phyloP scores from a whole-genome alignment of 148 eudicot species.

The Euryodendron excelsum region DNA sequence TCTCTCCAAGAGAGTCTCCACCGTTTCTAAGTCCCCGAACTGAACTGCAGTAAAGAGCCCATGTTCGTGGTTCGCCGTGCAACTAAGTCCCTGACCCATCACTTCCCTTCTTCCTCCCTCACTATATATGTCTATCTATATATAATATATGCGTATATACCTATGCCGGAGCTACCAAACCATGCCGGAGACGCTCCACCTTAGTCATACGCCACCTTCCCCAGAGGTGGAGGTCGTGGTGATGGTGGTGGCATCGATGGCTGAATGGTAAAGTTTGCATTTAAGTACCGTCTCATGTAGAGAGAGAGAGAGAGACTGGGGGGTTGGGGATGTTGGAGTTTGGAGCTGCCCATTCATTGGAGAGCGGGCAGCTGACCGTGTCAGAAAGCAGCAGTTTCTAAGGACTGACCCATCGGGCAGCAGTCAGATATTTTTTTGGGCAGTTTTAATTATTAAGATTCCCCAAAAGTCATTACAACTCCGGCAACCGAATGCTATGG shows the following conservation, averaged over 20 bases:
- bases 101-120: conserved; percentile 1
- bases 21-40: conserved; percentile 54
- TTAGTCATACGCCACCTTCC: conserved; percentile 25
- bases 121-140: background rate
- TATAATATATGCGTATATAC: background rate
- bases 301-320: background rate
- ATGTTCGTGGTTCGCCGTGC: conserved; percentile 42
- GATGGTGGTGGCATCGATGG: conserved; percentile 11
- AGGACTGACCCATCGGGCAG: conserved; percentile 25
- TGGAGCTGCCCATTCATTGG: conserved; percentile 15
- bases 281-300: conserved; percentile 8
- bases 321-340: conserved; percentile 15
- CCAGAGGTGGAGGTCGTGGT: conserved; percentile 28
- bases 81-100: conserved; percentile 88
- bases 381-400: background rate
- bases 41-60: conserved; percentile 57
- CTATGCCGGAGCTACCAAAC: background rate
- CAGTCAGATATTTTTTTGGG: conserved; percentile 40
- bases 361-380: conserved; percentile 33
- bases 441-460: conserved; percentile 11
- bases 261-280: conserved; percentile 14
- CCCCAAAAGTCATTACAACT: too few species aligned
- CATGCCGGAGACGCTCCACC: conserved; percentile 15
- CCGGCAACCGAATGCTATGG: too few species aligned
- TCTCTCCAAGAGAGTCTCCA: conserved; percentile 34